Evolutionary conservation across 1,284 basidiomycete genomes (phyloP), one percentile per base, ranked within the genome.

Genomic region (Schizophyllum amplum): DNA sequence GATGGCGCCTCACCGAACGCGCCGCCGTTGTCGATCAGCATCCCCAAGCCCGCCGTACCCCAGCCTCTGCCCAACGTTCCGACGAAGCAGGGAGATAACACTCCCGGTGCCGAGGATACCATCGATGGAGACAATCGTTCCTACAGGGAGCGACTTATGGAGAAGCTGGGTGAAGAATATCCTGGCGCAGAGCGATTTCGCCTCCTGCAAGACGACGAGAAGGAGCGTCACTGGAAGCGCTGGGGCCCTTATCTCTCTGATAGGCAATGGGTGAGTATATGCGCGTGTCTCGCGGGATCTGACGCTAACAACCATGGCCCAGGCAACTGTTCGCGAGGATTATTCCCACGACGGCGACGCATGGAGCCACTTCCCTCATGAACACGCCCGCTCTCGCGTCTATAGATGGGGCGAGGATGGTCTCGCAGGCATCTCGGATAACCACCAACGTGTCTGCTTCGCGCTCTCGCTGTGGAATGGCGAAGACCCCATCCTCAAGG

Each of bases 361-460:
- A 6, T 99, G 96, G 96, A 89, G 86, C 63, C 93, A 96, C 68
- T 99, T 99, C 72, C 94, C 94, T 47, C 97, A 98, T 71, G 92
- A 94, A 61, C 92, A 95, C 64, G 89, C 96, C 3, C 85, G 94
- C 62, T 96, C 92, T 61, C 86, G 96, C 59, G 92, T 94, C 53
- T 99, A 97, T 74, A 82, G 96, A 67, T 99, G 96, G 96, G 96
- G 96, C 54, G 96, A 99, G 71, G 96, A 99, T 67, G 96, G 96
- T 58, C 87, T 99, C 57, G 96, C 90, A 25, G 96, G 96, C 58
- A 87, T 98, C 65, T 95, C 90, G 15, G 96, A 99, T 73, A 98
- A 98, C 69, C 95, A 96, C 72, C 91, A 94, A 65, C 86, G 93
- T 53, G 78, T 99, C 46, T 97, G 94, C 71, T 88, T 98, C 69